Conservation (phyloP, 2,329 filamentous ascomycete genomes). For the Scortechinia acanthostroma region DNA sequence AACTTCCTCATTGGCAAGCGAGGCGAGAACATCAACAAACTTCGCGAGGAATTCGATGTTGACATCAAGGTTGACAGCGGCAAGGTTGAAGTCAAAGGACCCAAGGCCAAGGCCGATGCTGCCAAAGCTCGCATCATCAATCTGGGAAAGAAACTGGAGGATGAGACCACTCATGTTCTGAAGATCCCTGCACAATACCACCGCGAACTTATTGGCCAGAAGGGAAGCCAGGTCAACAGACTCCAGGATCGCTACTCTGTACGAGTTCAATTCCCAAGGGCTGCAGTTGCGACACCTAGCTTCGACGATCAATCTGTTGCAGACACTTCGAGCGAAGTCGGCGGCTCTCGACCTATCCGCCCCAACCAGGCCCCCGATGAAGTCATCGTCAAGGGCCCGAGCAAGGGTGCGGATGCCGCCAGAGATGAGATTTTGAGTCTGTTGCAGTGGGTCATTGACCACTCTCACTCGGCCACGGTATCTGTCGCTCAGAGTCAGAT, state of each 20-base stretch:
- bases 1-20: constrained; percentile 61
- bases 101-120: constrained; percentile 85
- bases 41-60: constrained; percentile 65
- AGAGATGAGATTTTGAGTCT: constrained; percentile 85
- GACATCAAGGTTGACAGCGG: constrained; percentile 82
- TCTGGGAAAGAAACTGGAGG: constrained; percentile 76
- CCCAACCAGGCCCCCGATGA: constrained; percentile 77
- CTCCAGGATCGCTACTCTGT: constrained; percentile 90
- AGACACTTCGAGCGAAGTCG: constrained; percentile 63
- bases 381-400: constrained; percentile 83
- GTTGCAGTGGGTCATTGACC: constrained; percentile 83
- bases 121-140: constrained; percentile 76
- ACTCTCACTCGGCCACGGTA: constrained; percentile 72
- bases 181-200: constrained; percentile 94
- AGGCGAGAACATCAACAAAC: constrained; percentile 63
- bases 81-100: constrained; percentile 90
- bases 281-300: constrained; percentile 49
- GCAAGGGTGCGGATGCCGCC: constrained; percentile 84
- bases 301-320: constrained; percentile 68
- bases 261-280: constrained; percentile 83
- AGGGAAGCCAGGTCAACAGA: constrained; percentile 81
- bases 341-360: constrained; percentile 48
- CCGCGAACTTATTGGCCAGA: constrained; percentile 82
- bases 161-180: constrained; percentile 79
- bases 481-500: constrained; percentile 86